Evolutionary conservation across 495 filamentous ascomycete species (phyloP).

Genomic region (Hypoxylon crocopeplum): DNA sequence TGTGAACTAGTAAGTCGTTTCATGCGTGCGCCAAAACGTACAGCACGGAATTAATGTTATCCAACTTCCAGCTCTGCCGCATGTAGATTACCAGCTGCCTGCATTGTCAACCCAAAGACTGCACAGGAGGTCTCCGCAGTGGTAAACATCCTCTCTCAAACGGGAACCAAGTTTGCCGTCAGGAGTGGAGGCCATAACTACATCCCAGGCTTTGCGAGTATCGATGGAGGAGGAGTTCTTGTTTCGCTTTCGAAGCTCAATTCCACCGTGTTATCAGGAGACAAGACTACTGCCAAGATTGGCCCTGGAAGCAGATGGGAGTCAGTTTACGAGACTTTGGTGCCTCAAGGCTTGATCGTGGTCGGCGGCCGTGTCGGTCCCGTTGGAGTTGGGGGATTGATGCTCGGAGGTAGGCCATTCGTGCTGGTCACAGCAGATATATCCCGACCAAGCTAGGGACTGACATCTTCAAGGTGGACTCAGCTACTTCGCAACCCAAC

Average conservation of each 20-base stretch:
- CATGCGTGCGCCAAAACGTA: neutral
- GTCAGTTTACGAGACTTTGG: slow-evolving; percentile 54
- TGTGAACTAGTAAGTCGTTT: slow-evolving; percentile 28
- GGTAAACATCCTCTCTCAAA: slow-evolving; percentile 38
- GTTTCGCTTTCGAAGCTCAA: slow-evolving; percentile 57
- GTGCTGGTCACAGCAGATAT: slow-evolving; percentile 1
- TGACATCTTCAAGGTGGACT: slow-evolving; percentile 42
- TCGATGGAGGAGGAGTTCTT: slow-evolving; percentile 57
- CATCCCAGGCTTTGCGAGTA: slow-evolving; percentile 56
- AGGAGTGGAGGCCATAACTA: slow-evolving; percentile 58
- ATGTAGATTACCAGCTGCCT: slow-evolving; percentile 43
- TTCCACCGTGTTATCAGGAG: slow-evolving; percentile 49
- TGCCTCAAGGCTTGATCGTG: slow-evolving; percentile 49
- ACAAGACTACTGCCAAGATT: slow-evolving; percentile 49
- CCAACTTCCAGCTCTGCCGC: slow-evolving; percentile 18
- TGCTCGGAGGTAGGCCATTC: slow-evolving; percentile 37
- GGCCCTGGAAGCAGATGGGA: slow-evolving; percentile 59
- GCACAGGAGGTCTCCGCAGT: slow-evolving; percentile 42
- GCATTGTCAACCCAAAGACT: slow-evolving; percentile 50
- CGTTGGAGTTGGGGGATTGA: slow-evolving; percentile 51
- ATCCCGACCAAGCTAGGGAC: slow-evolving; percentile 7
- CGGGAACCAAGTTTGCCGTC: slow-evolving; percentile 51
- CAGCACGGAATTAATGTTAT: slow-evolving; percentile 7
- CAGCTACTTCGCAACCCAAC: slow-evolving; percentile 57
- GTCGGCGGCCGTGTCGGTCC: slow-evolving; percentile 55